Evolutionary conservation across 1,284 basidiomycete genomes (phyloP).

Genomic region (Mycena sp.): DNA sequence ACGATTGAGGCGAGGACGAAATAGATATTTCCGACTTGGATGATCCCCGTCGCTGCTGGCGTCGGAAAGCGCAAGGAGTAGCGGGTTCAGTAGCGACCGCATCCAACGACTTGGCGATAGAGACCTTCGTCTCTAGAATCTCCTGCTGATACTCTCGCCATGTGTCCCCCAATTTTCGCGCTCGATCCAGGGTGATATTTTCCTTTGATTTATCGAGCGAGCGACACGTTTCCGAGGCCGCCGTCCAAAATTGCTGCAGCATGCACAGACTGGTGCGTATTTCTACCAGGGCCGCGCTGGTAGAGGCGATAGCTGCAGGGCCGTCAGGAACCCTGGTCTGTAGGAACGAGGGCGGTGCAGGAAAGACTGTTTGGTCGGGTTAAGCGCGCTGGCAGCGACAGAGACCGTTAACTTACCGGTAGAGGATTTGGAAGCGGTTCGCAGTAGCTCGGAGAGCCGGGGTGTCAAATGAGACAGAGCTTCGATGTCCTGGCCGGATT

Average conservation of each 20-base stretch:
- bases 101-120: constrained; percentile 24
- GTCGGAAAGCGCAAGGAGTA: background rate
- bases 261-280: constrained; percentile 10
- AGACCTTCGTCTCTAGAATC: constrained; percentile 17
- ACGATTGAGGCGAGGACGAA: background rate
- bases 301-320: constrained; percentile 1
- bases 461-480: constrained; percentile 11
- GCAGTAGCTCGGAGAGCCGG: constrained; percentile 15
- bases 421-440: background rate
- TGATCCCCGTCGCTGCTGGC: constrained; percentile 23
- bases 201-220: constrained; percentile 4
- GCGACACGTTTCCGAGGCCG: constrained; percentile 16
- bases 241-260: constrained; percentile 18
- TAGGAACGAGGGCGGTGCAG: constrained; percentile 11
- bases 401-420: background rate
- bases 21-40: constrained; percentile 27
- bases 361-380: background rate
- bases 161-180: constrained; percentile 1
- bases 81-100: constrained; percentile 14
- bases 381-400: background rate
- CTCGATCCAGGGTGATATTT: background rate
- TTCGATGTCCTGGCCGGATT: constrained; percentile 8
- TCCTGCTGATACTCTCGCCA: constrained; percentile 26
- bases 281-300: constrained; percentile 13
- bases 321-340: constrained; percentile 3